Evolutionary conservation across 371 early-diverging fungal genomes (phyloP).

Genomic region (Rhizopus arrhizus): DNA sequence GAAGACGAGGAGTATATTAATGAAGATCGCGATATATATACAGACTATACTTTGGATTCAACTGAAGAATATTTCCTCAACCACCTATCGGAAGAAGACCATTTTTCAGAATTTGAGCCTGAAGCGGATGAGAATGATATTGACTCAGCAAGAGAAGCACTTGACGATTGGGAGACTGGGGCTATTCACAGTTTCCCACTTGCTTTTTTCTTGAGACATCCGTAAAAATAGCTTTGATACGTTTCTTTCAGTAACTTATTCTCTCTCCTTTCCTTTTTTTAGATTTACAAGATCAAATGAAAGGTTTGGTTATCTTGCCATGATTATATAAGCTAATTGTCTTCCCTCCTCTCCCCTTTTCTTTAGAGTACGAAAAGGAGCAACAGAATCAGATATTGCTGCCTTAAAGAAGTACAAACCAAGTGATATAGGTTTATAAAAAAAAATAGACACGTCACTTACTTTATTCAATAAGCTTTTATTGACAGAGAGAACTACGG

Average conservation of each 20-base stretch:
- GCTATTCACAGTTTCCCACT: not conserved
- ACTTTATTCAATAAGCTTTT: not conserved
- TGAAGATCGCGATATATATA: too few species aligned
- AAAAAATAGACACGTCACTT: not conserved
- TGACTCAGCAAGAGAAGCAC: not conserved
- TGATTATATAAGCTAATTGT: not conserved
- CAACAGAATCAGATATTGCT: conserved; percentile 10
- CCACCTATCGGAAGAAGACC: too few species aligned
- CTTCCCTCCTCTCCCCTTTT: too few species aligned
- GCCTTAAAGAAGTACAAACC: not conserved
- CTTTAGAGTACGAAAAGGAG: conserved; percentile 3
- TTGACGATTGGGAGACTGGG: not conserved
- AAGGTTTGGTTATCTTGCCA: not conserved
- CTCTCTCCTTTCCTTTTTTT: not conserved
- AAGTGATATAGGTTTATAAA: not conserved
- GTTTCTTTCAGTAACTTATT: too few species aligned
- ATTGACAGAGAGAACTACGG: not conserved
- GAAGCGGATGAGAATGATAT: too few species aligned
- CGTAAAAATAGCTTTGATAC: not conserved
- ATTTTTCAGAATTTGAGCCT: too few species aligned
- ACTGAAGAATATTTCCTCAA: too few species aligned
- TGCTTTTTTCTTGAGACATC: not conserved
- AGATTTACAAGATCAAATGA: not conserved
- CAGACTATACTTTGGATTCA: too few species aligned
- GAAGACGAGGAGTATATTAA: too few species aligned